These are phyloP conservation scores for Diddensiella transvaalensis DNA, from an alignment of 805 yeast species.

Conservation along the genomic window DNA sequence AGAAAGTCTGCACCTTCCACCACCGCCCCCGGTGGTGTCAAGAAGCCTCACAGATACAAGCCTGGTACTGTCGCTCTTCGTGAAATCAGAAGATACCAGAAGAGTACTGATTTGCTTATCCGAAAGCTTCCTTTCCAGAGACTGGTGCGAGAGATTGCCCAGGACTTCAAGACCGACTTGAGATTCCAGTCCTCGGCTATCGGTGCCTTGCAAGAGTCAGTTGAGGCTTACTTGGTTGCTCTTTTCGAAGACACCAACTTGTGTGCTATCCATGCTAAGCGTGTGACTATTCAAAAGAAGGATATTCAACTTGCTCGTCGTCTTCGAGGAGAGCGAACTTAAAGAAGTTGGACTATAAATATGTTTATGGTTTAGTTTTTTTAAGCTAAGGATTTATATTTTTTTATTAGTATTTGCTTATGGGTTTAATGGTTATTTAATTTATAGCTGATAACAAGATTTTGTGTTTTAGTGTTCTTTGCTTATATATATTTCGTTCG, in stretches of 20 bases:
- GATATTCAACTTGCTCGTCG: slow-evolving; percentile 89
- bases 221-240: slow-evolving; percentile 83
- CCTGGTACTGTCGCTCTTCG: slow-evolving; percentile 93
- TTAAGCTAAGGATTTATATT: no score
- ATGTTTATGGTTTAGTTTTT: no score
- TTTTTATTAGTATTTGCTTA: slow-evolving; percentile 2
- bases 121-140: slow-evolving; percentile 91
- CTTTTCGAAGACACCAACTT: slow-evolving; percentile 86
- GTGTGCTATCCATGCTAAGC: slow-evolving; percentile 91
- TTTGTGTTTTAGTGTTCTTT: not conserved
- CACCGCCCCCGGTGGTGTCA: slow-evolving; percentile 78
- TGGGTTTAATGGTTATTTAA: slow-evolving; percentile 4
- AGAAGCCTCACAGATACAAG: slow-evolving; percentile 92
- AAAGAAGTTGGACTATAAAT: no score
- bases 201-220: slow-evolving; percentile 88
- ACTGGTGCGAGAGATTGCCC: slow-evolving; percentile 84
- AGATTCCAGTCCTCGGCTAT: slow-evolving; percentile 88
- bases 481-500: not conserved
- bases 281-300: slow-evolving; percentile 90
- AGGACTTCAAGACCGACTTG: slow-evolving; percentile 80
- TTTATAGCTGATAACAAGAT: slow-evolving; percentile 1
- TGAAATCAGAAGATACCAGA: slow-evolving; percentile 90
- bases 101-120: slow-evolving; percentile 79
- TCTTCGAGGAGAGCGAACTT: slow-evolving; percentile 83
- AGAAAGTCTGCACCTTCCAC: slow-evolving; percentile 80